Conservation (phyloP, 371 early-diverging fungal species). For the Mortierella sp. region DNA sequence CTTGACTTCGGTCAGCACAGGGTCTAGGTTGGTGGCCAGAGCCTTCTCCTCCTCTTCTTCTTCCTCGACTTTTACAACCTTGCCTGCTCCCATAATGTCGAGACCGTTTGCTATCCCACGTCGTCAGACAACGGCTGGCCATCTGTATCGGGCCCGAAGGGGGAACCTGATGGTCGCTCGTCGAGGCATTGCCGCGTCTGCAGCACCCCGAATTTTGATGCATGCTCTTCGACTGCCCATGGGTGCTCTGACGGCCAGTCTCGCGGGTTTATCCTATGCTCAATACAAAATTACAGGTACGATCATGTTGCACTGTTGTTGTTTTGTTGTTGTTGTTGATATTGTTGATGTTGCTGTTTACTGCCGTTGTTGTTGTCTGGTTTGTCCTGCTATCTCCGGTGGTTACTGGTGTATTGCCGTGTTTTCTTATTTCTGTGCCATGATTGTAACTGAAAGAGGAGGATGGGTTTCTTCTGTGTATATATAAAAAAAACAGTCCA, state of each 20-base stretch:
- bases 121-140: constrained; percentile 40
- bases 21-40: constrained; percentile 42
- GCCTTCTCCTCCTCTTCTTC: constrained; percentile 25
- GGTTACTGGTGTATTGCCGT: no score
- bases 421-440: no score
- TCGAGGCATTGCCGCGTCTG: constrained; percentile 49
- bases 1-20: constrained; percentile 16
- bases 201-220: constrained; percentile 54
- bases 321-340: no score
- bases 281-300: constrained; percentile 67
- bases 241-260: constrained; percentile 65
- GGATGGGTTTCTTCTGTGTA: no score
- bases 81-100: neutral
- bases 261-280: constrained; percentile 56
- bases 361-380: no score
- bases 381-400: no score
- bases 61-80: neutral
- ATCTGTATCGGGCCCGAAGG: constrained; percentile 23
- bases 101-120: constrained; percentile 42
- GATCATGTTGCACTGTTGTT: neutral
- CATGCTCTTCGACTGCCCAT: constrained; percentile 62
- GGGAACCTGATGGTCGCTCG: constrained; percentile 24
- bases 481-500: constrained; percentile 31
- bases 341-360: neutral
- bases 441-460: no score